These are phyloP conservation scores for Podila clonocystis DNA, from an alignment of 192 early-diverging fungal genomes.

Conservation along the genomic window DNA sequence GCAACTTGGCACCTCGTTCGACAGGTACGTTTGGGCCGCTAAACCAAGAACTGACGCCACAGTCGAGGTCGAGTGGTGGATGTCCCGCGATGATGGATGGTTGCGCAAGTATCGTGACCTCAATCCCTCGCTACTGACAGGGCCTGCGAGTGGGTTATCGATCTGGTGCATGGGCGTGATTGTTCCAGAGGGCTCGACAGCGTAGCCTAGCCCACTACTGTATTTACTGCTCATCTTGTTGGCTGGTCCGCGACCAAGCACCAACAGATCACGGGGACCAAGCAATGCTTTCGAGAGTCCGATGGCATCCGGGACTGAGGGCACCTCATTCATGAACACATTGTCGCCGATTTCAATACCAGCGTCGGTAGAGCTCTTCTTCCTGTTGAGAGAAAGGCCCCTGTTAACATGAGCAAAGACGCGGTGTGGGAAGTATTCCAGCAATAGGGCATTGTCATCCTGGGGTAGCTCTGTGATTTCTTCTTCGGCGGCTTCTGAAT, in stretches of 20 bases:
- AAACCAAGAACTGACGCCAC: conserved; percentile 32
- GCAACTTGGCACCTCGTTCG: conserved; percentile 16
- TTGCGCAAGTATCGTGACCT: conserved; percentile 17
- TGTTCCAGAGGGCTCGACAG: too few relatives aligned
- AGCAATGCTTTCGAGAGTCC: conserved; percentile 41
- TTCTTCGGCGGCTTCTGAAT: conserved; percentile 22
- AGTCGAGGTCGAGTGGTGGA: conserved; percentile 27
- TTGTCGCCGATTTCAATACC: conserved; percentile 39
- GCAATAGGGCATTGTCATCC: too few relatives aligned
- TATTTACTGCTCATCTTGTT: conserved; percentile 15
- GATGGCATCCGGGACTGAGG: conserved; percentile 55
- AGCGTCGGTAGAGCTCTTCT: conserved; percentile 1
- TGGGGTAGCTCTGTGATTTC: too few relatives aligned
- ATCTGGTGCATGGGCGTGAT: background rate
- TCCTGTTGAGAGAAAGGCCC: conserved; percentile 1
- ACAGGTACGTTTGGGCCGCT: conserved; percentile 17
- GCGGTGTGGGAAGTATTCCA: conserved; percentile 25
- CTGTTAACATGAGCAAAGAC: conserved; percentile 1
- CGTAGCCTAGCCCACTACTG: conserved; percentile 7
- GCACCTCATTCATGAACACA: conserved; percentile 27
- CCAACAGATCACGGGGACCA: conserved; percentile 59
- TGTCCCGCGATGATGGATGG: conserved; percentile 37
- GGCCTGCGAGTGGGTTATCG: conserved; percentile 28
- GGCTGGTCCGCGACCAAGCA: conserved; percentile 53
- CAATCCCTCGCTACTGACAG: background rate